phyloP scores from a whole-genome alignment of 352 stramenopile genomes.

The Phytopythium delawarense region DNA sequence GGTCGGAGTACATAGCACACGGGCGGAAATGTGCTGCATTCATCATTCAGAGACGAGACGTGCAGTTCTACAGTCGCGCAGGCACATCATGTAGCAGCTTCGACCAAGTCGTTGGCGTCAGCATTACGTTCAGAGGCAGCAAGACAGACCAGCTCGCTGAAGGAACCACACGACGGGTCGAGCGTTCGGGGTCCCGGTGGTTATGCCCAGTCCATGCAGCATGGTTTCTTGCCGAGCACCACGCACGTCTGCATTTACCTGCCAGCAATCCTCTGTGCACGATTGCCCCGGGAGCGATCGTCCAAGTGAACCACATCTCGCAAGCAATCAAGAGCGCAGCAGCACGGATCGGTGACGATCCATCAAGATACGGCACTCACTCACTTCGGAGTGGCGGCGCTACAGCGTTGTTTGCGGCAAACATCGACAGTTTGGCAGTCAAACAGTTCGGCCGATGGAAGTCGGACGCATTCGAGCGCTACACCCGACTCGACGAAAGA shows the following conservation, averaged over 20 bases:
- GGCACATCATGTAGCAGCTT: not conserved
- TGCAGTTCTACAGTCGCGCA: not conserved
- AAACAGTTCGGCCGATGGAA: too few relatives aligned
- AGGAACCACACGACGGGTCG: not conserved
- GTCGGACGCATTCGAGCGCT: too few relatives aligned
- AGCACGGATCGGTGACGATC: not conserved
- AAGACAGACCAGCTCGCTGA: conserved; percentile 4
- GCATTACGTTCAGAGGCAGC: not conserved
- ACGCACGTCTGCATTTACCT: not conserved
- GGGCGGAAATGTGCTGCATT: not conserved
- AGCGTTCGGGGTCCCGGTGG: not conserved
- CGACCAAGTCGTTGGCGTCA: not conserved
- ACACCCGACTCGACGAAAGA: too few relatives aligned
- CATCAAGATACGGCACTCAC: conserved; percentile 3
- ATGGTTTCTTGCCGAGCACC: conserved; percentile 5
- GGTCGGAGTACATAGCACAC: conserved; percentile 2
- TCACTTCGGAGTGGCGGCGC: conserved; percentile 7
- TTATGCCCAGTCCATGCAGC: not conserved
- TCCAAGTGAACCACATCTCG: not conserved
- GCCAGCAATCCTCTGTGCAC: not conserved
- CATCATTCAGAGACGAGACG: not conserved
- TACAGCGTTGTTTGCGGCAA: conserved; percentile 8
- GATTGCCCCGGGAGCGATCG: not conserved
- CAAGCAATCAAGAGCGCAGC: not conserved
- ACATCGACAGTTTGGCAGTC: too few relatives aligned